Conservation (phyloP, 139 green algal genomes). For the Edaphochlamys debaryana region DNA sequence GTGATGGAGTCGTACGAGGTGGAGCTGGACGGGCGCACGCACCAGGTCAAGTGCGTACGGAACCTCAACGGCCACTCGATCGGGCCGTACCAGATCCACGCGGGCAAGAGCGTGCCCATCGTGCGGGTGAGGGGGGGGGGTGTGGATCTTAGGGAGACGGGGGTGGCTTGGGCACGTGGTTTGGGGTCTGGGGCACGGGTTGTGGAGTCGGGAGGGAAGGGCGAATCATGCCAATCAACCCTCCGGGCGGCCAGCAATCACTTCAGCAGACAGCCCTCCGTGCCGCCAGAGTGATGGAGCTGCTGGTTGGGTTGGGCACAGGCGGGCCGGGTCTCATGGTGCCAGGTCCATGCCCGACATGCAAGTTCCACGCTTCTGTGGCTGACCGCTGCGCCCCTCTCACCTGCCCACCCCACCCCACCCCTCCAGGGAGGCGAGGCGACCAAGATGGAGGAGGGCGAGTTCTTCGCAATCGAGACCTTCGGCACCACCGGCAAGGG, state of each 20-base stretch:
- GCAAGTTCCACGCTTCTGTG: no score
- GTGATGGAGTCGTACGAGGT: conserved; percentile 97
- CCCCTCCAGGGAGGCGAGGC: conserved; percentile 89
- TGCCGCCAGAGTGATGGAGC: no score
- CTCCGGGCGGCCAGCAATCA: no score
- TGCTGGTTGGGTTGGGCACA: no score
- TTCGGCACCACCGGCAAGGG: conserved; percentile 95
- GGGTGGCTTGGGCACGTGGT: no score
- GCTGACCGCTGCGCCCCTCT: no score
- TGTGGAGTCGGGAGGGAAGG: not conserved
- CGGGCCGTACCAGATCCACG: conserved; percentile 96
- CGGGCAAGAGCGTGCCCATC: conserved; percentile 76
- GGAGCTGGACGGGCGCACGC: conserved; percentile 94
- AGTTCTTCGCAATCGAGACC: conserved; percentile 99
- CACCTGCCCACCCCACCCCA: conserved; percentile 66
- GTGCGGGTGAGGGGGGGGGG: conserved; percentile 45
- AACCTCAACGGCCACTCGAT: conserved; percentile 99
- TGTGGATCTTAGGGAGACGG: not conserved
- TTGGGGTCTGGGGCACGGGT: not conserved
- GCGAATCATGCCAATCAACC: no score
- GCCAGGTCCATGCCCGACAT: no score
- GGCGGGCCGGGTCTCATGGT: no score
- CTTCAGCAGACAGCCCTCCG: no score
- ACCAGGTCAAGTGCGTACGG: conserved; percentile 75
- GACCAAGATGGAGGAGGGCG: conserved; percentile 98